Conservation (phyloP, 2,329 filamentous ascomycete species). For the Botrytis elliptica region DNA sequence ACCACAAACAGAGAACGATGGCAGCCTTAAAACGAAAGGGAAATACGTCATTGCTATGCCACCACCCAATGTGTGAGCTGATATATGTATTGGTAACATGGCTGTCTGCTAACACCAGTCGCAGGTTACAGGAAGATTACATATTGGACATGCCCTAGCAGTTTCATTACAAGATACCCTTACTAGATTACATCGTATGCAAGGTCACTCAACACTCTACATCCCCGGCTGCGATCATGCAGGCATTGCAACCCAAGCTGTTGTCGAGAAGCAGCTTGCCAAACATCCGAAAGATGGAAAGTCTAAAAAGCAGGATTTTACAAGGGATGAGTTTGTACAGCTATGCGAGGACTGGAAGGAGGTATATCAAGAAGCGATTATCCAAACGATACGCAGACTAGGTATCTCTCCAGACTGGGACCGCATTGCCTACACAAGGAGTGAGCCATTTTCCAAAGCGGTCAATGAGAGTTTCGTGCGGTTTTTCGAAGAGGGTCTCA, state of each 20-base stretch:
- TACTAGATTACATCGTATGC: neutral
- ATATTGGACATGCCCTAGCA: neutral
- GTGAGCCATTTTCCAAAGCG: neutral
- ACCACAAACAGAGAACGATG: neutral
- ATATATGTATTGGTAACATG: neutral
- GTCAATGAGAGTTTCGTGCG: constrained; percentile 1
- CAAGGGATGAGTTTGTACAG: neutral
- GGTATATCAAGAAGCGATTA: neutral
- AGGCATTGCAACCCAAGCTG: neutral
- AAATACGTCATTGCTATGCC: neutral
- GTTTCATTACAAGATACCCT: neutral
- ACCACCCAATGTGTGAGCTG: constrained; percentile 1
- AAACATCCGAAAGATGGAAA: neutral
- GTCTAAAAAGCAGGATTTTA: neutral
- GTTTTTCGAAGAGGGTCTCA: neutral
- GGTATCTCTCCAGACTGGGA: neutral
- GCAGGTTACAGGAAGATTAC: neutral
- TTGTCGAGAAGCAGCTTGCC: neutral
- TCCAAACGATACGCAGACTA: neutral
- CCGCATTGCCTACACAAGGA: neutral
- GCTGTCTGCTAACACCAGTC: neutral
- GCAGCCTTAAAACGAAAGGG: neutral
- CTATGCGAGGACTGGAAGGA: neutral
- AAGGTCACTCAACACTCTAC: neutral
- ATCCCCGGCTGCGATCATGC: neutral